Conservation (phyloP, 2,329 filamentous ascomycete species). For the Penicillium sp. region DNA sequence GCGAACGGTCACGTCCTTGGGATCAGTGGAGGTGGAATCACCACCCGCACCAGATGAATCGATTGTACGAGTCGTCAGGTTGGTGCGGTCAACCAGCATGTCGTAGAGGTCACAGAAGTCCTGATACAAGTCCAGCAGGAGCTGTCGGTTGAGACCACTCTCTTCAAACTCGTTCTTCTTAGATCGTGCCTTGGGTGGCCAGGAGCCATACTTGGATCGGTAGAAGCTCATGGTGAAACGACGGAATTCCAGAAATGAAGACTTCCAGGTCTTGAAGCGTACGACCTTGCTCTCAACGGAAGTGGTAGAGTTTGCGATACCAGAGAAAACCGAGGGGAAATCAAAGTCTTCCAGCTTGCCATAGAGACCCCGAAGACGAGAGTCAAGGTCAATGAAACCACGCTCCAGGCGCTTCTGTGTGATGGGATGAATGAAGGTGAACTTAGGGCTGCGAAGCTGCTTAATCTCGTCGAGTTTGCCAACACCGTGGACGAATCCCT, state of each 20-base stretch:
- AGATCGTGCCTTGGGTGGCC: slow-evolving; percentile 88
- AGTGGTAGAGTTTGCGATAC: slow-evolving; percentile 82
- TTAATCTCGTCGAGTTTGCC: slow-evolving; percentile 80
- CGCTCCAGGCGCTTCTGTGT: slow-evolving; percentile 82
- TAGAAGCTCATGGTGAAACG: slow-evolving; percentile 74
- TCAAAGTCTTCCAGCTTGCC: slow-evolving; percentile 83
- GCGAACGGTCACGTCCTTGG: slow-evolving; percentile 64
- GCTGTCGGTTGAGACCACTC: slow-evolving; percentile 81
- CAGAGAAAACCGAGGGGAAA: slow-evolving; percentile 86
- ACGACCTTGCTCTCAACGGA: slow-evolving; percentile 75
- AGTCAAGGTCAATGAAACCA: slow-evolving; percentile 77
- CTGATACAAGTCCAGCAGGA: slow-evolving; percentile 79
- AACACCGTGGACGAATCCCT: slow-evolving; percentile 88
- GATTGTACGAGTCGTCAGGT: slow-evolving; percentile 76
- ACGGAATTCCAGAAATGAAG: slow-evolving; percentile 73
- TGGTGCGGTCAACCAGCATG: slow-evolving; percentile 77
- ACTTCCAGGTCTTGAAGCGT: slow-evolving; percentile 82
- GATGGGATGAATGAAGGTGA: slow-evolving; percentile 67
- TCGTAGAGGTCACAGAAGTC: slow-evolving; percentile 90
- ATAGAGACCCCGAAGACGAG: slow-evolving; percentile 71
- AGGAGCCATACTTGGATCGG: slow-evolving; percentile 68
- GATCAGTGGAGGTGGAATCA: slow-evolving; percentile 44
- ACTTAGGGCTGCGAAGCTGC: slow-evolving; percentile 70
- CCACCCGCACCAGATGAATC: slow-evolving; percentile 65
- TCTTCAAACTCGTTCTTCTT: slow-evolving; percentile 92